Base-by-base conservation (phyloP, 179 eudicot species). In the Silene noctiflora region DNA sequence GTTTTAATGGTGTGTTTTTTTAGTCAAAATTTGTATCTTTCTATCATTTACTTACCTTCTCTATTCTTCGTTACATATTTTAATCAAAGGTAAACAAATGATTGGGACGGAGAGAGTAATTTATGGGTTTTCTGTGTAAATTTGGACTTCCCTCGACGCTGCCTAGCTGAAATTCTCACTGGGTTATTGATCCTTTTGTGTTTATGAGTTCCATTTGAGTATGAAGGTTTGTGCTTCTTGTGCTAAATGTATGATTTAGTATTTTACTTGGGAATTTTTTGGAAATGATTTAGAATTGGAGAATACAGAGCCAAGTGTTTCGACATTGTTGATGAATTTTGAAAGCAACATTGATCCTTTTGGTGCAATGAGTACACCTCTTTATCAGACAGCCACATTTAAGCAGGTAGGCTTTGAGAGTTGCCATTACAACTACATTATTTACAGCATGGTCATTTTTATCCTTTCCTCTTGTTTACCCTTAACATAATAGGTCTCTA, bases 331-430 rank as follows among this genome's bases (percentile, higher is more conserved):
- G 88, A 85, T 95, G 98, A 95, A 93, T 80, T 84, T 88, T 75
- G 89, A 82, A 65, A 89, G 81, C 77, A 80, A 79, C 58, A 88
- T 95, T 88, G 99, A 95, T 86, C 99, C 99, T 72, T 93, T 86
- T 74, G 88, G 79, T 77, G 87, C 99, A 0, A 70, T 93, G 88
- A 93, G 98, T 79, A 90, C 96, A 3, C 99, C 99, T 17, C 83
- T 95, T 25, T 95, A 95, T 69, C 99, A 95, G 71, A 95, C 99
- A 29, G 93, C 99, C 67, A 93, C 99, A 22, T 95, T 95, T 81
- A 95, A 95, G 87, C 99, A 93, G 90, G 99, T 82, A 82, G 76
- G 77, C 73, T 70, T 56, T 35, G 39, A 46, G 7, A 13, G 3
- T 61, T 20, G 9, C 71, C 44, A 5, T 9, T 19, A 64, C 0